Conservation (phyloP, 306 rosid species). For the Canavalia gladiata region DNA sequence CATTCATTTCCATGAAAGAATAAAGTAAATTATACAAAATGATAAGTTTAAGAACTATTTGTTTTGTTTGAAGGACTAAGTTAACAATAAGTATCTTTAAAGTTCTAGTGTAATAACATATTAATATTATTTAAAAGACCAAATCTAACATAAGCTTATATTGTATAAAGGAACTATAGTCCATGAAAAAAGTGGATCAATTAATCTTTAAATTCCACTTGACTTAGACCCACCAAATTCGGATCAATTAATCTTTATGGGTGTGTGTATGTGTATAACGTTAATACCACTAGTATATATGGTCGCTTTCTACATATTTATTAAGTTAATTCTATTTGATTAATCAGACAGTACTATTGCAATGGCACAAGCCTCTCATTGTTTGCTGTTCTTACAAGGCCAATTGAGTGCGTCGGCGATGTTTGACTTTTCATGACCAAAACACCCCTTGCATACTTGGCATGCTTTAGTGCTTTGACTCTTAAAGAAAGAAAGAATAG, state of each 20-base stretch:
- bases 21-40: background rate
- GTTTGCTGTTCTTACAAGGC: conserved; percentile 38
- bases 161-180: background rate
- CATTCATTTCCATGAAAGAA: conserved; percentile 2
- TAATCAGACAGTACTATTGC: conserved; percentile 27
- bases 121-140: background rate
- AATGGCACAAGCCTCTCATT: conserved; percentile 43
- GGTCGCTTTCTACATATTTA: conserved; percentile 29
- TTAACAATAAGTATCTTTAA: background rate
- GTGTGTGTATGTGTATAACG: conserved; percentile 15
- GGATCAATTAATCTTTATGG: conserved; percentile 47
- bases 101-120: background rate
- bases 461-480: background rate
- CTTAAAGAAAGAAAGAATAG: background rate
- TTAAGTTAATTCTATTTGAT: conserved; percentile 21
- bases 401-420: conserved; percentile 64
- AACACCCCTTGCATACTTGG: conserved; percentile 46
- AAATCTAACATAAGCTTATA: background rate
- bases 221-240: conserved; percentile 40
- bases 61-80: background rate
- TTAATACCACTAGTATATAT: background rate
- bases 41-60: background rate
- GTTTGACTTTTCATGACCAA: conserved; percentile 62
- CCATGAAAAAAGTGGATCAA: conserved; percentile 32
- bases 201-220: conserved; percentile 47